These are phyloP conservation scores for Poa annua DNA, from an alignment of 176 grass and related monocot genomes.

Conservation along the genomic window DNA sequence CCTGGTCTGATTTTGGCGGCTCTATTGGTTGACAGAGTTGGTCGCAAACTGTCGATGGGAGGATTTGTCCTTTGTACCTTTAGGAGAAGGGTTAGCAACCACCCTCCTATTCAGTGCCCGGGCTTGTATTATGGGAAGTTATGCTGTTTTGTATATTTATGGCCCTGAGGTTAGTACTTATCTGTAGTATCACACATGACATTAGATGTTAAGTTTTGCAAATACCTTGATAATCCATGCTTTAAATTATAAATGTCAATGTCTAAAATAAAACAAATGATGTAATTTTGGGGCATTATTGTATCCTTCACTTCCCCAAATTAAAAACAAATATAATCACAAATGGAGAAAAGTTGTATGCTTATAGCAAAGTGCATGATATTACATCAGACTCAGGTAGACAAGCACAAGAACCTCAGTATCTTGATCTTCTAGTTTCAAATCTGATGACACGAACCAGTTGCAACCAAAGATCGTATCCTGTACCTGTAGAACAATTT, in stretches of 20 bases:
- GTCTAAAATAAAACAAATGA: neutral
- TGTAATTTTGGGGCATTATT: neutral
- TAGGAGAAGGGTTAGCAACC: constrained; percentile 59
- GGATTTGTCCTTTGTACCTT: constrained; percentile 53
- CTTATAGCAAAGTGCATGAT: neutral
- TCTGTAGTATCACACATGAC: neutral
- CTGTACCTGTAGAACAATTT: neutral
- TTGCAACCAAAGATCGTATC: constrained; percentile 49
- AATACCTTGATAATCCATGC: neutral
- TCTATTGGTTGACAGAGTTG: constrained; percentile 66
- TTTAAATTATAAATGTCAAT: neutral
- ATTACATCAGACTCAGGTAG: constrained; percentile 32
- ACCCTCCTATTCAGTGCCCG: constrained; percentile 73
- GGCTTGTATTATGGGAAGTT: constrained; percentile 54
- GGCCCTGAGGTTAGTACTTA: constrained; percentile 65
- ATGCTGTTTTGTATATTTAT: constrained; percentile 56
- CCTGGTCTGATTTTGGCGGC: constrained; percentile 67
- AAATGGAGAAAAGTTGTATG: neutral
- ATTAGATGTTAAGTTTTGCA: neutral
- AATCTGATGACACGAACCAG: constrained; percentile 9
- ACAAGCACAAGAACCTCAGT: constrained; percentile 26
- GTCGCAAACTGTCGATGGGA: constrained; percentile 65
- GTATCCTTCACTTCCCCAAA: too few relatives aligned
- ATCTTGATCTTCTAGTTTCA: neutral
- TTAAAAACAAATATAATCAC: neutral